Conservation (phyloP, 2,329 filamentous ascomycete species). For the Fusarium poae region DNA sequence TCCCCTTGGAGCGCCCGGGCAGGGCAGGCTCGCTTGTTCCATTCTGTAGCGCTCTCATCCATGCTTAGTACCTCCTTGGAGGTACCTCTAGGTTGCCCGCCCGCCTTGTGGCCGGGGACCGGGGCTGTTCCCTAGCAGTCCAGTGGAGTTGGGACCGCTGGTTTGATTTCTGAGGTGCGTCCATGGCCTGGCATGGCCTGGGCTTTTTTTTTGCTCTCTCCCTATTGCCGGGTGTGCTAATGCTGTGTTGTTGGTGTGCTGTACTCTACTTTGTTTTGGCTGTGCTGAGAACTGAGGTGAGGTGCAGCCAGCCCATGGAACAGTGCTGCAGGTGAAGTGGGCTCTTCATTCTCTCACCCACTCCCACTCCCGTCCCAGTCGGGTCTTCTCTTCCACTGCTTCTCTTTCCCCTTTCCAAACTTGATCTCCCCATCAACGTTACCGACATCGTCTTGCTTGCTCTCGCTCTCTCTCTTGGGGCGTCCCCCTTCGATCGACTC, state of each 20-base stretch:
- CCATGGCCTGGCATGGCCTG: slow-evolving; percentile 15
- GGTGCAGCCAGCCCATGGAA: neutral
- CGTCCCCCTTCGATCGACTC: slow-evolving; percentile 39
- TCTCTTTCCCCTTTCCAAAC: slow-evolving; percentile 47
- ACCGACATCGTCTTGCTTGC: slow-evolving; percentile 35
- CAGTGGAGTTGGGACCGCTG: slow-evolving; percentile 33
- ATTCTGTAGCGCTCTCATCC: slow-evolving; percentile 35
- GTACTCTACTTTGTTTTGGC: neutral
- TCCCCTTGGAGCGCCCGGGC: slow-evolving; percentile 3
- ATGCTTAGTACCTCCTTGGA: slow-evolving; percentile 4
- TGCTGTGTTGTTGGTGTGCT: slow-evolving; percentile 1
- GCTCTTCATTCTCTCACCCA: slow-evolving; percentile 20
- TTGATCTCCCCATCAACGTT: slow-evolving; percentile 45
- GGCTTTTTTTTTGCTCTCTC: neutral
- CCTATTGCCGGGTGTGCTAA: neutral
- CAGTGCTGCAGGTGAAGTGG: slow-evolving; percentile 15
- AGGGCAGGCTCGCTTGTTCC: slow-evolving; percentile 36
- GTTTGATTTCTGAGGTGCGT: slow-evolving; percentile 28
- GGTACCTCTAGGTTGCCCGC: slow-evolving; percentile 1
- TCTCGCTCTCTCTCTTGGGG: slow-evolving; percentile 36
- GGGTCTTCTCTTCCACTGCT: slow-evolving; percentile 31
- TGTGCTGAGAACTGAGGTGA: slow-evolving; percentile 16
- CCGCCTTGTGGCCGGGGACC: slow-evolving; percentile 27
- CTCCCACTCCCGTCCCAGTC: slow-evolving; percentile 27
- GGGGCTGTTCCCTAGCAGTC: slow-evolving; percentile 30